Evolutionary conservation across 768 basidiomycete genomes (phyloP).

Genomic region (Pleurotus sapidus): DNA sequence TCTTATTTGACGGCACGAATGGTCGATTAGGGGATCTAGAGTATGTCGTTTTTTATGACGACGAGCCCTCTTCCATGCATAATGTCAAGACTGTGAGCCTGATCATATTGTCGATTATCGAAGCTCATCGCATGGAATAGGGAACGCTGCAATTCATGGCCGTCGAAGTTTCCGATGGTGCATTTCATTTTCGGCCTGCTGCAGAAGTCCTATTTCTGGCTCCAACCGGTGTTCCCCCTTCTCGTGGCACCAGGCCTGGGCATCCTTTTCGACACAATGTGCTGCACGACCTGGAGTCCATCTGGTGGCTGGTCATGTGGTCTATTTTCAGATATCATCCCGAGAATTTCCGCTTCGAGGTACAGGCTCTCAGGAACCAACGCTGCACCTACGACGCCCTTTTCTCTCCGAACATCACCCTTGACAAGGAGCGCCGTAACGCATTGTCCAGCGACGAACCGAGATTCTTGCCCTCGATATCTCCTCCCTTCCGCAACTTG

Average conservation of each 20-base stretch:
- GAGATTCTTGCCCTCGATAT: not conserved
- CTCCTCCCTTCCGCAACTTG: not conserved
- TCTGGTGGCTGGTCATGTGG: slow-evolving; percentile 13
- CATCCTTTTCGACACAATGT: slow-evolving; percentile 6
- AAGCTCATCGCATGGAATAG: not conserved
- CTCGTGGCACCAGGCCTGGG: too few relatives aligned
- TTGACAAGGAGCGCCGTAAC: not conserved
- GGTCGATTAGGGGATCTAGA: slow-evolving; percentile 13
- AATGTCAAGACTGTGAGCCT: slow-evolving; percentile 8
- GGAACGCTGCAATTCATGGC: slow-evolving; percentile 16
- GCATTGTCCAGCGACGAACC: not conserved
- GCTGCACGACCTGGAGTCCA: slow-evolving; percentile 13
- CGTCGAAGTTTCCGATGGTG: not conserved
- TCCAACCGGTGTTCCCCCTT: not conserved
- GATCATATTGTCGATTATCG: not conserved
- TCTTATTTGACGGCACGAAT: not conserved
- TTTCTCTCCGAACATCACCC: not conserved
- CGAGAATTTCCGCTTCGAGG: not conserved
- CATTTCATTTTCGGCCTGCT: not conserved
- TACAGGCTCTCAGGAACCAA: not conserved
- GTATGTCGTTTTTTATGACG: slow-evolving; percentile 1
- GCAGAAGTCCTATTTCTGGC: not conserved
- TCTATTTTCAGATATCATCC: not conserved
- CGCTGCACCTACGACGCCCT: not conserved
- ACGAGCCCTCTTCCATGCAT: not conserved